Base-by-base conservation (phyloP, 768 basidiomycete genomes). In the Saitozyma podzolica region DNA sequence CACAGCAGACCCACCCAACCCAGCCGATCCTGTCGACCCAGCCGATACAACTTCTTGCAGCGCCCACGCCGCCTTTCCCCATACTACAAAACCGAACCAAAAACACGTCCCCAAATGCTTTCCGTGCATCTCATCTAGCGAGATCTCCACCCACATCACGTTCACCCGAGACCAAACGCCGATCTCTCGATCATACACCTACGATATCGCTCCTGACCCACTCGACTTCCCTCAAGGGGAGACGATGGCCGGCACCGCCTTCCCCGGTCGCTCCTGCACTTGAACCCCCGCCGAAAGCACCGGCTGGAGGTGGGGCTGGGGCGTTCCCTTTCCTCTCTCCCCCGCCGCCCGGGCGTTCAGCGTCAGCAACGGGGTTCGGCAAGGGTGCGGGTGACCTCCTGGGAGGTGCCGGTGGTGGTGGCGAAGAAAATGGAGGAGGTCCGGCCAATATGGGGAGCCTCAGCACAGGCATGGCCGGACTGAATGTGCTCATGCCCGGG, bases 191-290 rank as follows among this genome's bases (percentile, higher is more conserved):
- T 47, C 72, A 75, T 50, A 69, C 64, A 16, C 72, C 64, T 1
- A 73, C 74, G 4, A 41, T 70, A 8, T 54, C 63, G 17, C 62
- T 75, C 0, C 3, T 75, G 14, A 50, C 54, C 17, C 67, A 58
- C 39, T 71, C 74, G 4, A 62, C 61, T 10, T 64, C 72, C 6
- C 19, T 48, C 1, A 69, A 67, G 41, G 74, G 74, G 39, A 56
- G 56, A 59, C 19, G 72, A 59, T 76, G 75, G 75, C 75, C 75
- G 29, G 75, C 75, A 11, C 75, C 75, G 6, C 61, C 72, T 0
- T 65, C 62, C 9, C 75, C 75, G 14, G 60, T 68, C 20, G 68
- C 67, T 8, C 75, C 75, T 0, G 43, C 58, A 7, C 59, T 76
- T 9, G 63, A 67, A 10, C 72, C 72, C 1, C 74, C 74, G 13